Evolutionary conservation across 2,329 filamentous ascomycete genomes (phyloP).

Genomic region (Pseudopyrenochaeta lycopersici): DNA sequence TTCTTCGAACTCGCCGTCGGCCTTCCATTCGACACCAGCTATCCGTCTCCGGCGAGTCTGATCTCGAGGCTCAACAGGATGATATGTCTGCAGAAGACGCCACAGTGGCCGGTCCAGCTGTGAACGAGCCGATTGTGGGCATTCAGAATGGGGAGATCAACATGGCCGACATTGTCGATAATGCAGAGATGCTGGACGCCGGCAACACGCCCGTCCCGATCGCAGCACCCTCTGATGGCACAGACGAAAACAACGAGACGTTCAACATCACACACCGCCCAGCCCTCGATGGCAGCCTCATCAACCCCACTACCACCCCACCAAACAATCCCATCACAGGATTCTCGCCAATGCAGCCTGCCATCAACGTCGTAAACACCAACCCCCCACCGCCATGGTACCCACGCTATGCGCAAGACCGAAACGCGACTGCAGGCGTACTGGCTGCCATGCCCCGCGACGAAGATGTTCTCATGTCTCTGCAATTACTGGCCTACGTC

Average conservation of each 20-base stretch:
- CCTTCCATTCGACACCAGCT: conserved; percentile 90
- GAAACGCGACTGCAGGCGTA: conserved; percentile 72
- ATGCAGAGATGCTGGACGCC: conserved; percentile 78
- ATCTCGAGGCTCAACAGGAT: conserved; percentile 81
- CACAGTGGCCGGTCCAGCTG: conserved; percentile 75
- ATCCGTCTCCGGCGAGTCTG: conserved; percentile 84
- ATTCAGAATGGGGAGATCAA: conserved; percentile 82
- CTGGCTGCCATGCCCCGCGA: conserved; percentile 93
- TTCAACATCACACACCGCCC: conserved; percentile 94
- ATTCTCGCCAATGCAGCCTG: conserved; percentile 76
- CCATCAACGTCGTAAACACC: conserved; percentile 71
- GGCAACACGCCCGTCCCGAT: conserved; percentile 76
- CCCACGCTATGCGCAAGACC: conserved; percentile 81
- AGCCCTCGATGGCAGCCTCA: conserved; percentile 83
- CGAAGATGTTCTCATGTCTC: conserved; percentile 96
- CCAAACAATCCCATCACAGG: conserved; percentile 70
- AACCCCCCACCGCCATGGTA: conserved; percentile 82
- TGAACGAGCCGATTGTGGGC: conserved; percentile 75
- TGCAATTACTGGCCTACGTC: conserved; percentile 95
- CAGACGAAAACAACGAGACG: conserved; percentile 76
- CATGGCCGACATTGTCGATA: conserved; percentile 87
- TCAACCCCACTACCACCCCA: conserved; percentile 70
- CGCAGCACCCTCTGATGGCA: conserved; percentile 81
- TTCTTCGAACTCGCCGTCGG: conserved; percentile 68
- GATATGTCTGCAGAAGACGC: conserved; percentile 82